phyloP scores from a whole-genome alignment of 2,329 filamentous ascomycete genomes.

The Lachnellula arida region DNA sequence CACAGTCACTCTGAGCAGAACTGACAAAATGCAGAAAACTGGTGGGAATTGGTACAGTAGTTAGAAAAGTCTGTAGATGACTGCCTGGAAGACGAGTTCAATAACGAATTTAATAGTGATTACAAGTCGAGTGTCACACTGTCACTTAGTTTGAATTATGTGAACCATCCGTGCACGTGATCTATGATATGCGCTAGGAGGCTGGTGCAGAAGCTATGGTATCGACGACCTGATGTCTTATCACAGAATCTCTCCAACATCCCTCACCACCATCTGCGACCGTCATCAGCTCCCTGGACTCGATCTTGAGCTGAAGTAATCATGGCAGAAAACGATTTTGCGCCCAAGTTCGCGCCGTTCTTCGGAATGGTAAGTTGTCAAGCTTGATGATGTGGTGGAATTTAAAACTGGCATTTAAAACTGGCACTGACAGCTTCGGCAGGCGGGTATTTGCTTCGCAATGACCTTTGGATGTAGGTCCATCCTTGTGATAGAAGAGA shows the following conservation, averaged over 20 bases:
- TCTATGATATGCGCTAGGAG: not conserved
- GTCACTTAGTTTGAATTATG: not conserved
- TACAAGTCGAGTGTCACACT: not conserved
- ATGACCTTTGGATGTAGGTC: conserved; percentile 79
- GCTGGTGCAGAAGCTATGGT: not conserved
- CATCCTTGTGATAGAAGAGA: conserved; percentile 19
- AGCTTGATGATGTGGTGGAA: conserved; percentile 10
- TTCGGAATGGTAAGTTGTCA: conserved; percentile 70
- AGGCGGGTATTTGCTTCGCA: conserved; percentile 74
- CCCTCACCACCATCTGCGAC: conserved; percentile 9
- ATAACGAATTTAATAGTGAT: not conserved
- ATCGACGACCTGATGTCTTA: not conserved
- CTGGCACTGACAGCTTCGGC: conserved; percentile 26
- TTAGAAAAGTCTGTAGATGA: not conserved
- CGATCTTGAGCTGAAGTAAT: conserved; percentile 24
- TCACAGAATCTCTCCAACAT: conserved; percentile 9
- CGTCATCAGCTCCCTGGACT: conserved; percentile 8
- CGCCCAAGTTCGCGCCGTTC: conserved; percentile 82
- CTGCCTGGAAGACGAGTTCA: not conserved
- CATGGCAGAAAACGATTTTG: conserved; percentile 55
- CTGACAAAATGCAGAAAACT: not conserved
- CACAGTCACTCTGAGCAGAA: too few species aligned
- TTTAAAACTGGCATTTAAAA: not conserved
- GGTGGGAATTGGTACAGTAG: not conserved
- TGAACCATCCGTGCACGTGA: not conserved